Percentiles rank a stretch among this genome's conserved stretches.
phyloP scores from a whole-genome alignment of 2,329 filamentous ascomycete genomes.

The Trichophyton verrucosum region DNA sequence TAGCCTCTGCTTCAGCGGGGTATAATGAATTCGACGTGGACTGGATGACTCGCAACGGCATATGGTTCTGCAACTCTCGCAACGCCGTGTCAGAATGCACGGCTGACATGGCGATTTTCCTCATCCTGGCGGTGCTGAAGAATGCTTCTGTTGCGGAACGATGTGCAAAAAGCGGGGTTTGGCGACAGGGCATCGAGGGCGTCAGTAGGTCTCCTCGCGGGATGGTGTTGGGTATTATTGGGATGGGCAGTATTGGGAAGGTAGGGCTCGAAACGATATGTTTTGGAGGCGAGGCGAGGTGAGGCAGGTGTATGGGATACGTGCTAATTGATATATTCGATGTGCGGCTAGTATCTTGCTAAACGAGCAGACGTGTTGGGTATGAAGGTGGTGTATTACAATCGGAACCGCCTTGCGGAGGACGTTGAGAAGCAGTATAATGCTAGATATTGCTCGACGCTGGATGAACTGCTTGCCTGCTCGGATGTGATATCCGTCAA shows the following conservation, averaged over 20 bases:
- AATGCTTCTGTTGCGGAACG: slow-evolving; percentile 34
- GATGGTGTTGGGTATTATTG: slow-evolving; percentile 38
- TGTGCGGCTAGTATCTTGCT: slow-evolving; percentile 23
- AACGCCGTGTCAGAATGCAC: slow-evolving; percentile 44
- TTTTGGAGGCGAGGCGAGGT: too few relatives aligned
- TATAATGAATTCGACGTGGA: slow-evolving; percentile 38
- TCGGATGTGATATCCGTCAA: slow-evolving; percentile 38
- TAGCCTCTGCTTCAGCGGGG: slow-evolving; percentile 37
- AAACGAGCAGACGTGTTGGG: slow-evolving; percentile 32
- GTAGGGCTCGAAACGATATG: slow-evolving; percentile 9
- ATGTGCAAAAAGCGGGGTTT: slow-evolving; percentile 26
- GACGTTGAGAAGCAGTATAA: slow-evolving; percentile 26
- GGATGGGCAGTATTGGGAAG: slow-evolving; percentile 39
- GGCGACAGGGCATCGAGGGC: slow-evolving; percentile 27
- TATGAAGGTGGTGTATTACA: slow-evolving; percentile 35
- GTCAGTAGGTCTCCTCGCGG: slow-evolving; percentile 32
- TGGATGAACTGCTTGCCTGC: slow-evolving; percentile 30
- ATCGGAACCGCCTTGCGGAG: slow-evolving; percentile 25
- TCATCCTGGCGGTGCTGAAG: slow-evolving; percentile 36
- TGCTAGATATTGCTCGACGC: slow-evolving; percentile 26
- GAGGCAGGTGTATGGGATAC: neutral
- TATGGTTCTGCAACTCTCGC: slow-evolving; percentile 44
- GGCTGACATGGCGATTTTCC: slow-evolving; percentile 41
- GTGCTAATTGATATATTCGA: neutral
- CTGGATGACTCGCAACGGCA: slow-evolving; percentile 31